phyloP scores from a whole-genome alignment of 163 green algal species.

The Chlamydomonas reinhardtii region DNA sequence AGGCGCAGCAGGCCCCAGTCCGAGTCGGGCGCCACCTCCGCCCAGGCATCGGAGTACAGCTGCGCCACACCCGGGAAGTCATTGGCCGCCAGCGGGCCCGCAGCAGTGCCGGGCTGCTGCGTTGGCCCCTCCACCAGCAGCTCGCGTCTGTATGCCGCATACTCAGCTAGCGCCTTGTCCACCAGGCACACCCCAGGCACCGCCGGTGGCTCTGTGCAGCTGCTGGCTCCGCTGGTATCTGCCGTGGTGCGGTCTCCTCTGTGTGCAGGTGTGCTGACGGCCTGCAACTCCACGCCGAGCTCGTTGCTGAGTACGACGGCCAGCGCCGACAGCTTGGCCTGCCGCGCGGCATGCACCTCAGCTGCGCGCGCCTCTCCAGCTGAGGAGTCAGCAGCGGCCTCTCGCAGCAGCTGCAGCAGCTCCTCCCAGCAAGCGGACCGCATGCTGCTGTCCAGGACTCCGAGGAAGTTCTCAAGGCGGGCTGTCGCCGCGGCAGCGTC shows the following conservation, averaged over 20 bases:
- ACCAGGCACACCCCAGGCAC: not conserved
- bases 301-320: constrained; percentile 16
- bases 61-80: not conserved
- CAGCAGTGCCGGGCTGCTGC: no score
- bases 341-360: not conserved
- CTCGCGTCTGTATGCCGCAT: not conserved
- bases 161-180: not conserved
- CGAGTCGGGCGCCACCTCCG: no score
- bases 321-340: constrained; percentile 4
- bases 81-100: not conserved
- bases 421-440: not conserved
- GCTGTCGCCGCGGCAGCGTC: no score
- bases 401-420: not conserved
- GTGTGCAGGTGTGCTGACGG: no score
- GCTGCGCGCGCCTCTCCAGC: not conserved
- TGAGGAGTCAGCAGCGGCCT: not conserved
- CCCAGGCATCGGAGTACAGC: not conserved
- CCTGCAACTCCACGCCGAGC: constrained; percentile 20
- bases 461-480: not conserved
- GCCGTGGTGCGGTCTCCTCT: not conserved
- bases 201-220: not conserved
- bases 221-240: not conserved
- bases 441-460: not conserved
- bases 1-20: constrained; percentile 4
- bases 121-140: not conserved